Conservation (phyloP, 768 basidiomycete genomes). For the Leccinum uliginosum region DNA sequence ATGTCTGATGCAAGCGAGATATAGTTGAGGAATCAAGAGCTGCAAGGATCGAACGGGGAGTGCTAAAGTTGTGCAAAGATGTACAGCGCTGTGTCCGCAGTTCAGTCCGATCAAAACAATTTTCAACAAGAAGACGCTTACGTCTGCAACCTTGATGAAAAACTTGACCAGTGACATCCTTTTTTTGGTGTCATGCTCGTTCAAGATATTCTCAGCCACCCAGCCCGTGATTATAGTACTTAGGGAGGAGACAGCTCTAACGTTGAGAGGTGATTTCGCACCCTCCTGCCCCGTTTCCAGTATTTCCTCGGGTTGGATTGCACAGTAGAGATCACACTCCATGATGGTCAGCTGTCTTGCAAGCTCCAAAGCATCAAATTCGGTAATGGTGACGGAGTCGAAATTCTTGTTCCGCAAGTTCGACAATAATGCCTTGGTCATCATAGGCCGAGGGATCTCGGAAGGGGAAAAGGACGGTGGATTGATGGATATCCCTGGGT, state of each 20-base stretch:
- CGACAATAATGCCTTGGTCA: conserved; percentile 73
- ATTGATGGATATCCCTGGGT: conserved; percentile 72
- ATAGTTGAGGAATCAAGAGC: conserved; percentile 96
- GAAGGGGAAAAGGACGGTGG: conserved; percentile 47
- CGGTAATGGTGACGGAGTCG: conserved; percentile 63
- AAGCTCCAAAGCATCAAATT: conserved; percentile 90
- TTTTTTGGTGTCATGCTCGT: conserved; percentile 86
- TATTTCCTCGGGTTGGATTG: conserved; percentile 85
- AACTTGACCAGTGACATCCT: conserved; percentile 77
- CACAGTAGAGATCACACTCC: conserved; percentile 85
- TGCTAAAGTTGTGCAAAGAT: conserved; percentile 83
- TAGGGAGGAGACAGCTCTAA: conserved; percentile 80
- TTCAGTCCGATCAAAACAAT: conserved; percentile 7
- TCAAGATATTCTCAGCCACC: conserved; percentile 92
- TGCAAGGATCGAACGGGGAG: conserved; percentile 86
- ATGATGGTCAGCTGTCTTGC: conserved; percentile 92
- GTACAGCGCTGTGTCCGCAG: conserved; percentile 66
- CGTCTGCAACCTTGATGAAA: conserved; percentile 91
- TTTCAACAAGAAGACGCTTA: conserved; percentile 37
- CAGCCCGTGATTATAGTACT: conserved; percentile 94
- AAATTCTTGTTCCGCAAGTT: conserved; percentile 66
- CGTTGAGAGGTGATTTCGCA: conserved; percentile 57
- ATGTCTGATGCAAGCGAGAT: conserved; percentile 86
- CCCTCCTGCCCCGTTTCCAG: conserved; percentile 78
- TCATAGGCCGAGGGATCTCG: conserved; percentile 82